These are phyloP conservation scores for Sequoia sempervirens DNA, from an alignment of 75 land plant species.

Conservation along the genomic window DNA sequence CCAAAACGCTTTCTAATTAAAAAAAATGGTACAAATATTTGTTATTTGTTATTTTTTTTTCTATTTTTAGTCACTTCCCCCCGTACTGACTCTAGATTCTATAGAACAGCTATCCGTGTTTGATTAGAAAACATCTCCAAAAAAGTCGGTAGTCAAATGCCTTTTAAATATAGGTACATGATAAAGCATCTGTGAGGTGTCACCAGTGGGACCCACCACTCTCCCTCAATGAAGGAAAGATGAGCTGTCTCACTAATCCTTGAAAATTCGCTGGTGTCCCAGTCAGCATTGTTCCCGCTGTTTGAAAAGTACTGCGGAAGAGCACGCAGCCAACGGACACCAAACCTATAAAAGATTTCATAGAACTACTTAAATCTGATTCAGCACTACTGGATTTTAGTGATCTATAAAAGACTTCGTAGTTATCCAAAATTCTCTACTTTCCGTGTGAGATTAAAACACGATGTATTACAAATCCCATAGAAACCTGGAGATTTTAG, in stretches of 20 bases:
- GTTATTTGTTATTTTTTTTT: too few species aligned
- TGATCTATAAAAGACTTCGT: not conserved
- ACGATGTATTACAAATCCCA: not conserved
- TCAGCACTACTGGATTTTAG: not conserved
- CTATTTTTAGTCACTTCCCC: too few species aligned
- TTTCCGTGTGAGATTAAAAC: not conserved
- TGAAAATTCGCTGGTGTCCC: not conserved
- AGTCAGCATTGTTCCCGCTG: not conserved
- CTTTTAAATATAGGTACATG: too few species aligned
- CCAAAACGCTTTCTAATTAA: too few species aligned
- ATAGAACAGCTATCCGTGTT: too few species aligned
- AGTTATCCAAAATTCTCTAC: not conserved
- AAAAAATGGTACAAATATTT: too few species aligned
- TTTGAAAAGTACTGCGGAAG: not conserved
- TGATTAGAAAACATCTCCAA: too few species aligned
- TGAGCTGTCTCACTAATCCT: not conserved
- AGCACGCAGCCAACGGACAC: too few species aligned
- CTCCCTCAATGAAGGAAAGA: not conserved
- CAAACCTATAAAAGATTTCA: too few species aligned
- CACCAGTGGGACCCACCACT: not conserved
- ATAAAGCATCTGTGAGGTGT: not conserved
- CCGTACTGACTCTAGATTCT: too few species aligned
- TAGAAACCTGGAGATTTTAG: not conserved
- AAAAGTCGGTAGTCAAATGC: too few species aligned
- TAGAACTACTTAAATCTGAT: not conserved